These are phyloP conservation scores for Hemileia vastatrix DNA, from an alignment of 1,284 basidiomycete genomes.

Conservation along the genomic window DNA sequence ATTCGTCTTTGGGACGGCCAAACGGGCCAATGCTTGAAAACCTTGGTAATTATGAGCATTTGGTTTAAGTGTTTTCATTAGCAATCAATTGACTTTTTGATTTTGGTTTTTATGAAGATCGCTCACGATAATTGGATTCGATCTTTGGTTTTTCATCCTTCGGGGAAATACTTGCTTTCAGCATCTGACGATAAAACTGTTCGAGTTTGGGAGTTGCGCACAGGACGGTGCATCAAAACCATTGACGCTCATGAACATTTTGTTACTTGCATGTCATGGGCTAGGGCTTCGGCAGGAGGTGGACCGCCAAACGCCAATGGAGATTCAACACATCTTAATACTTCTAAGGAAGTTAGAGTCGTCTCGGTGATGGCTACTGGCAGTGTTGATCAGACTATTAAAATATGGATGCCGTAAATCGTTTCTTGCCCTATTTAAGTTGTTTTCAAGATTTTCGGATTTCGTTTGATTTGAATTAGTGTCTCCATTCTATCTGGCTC, in stretches of 20 bases:
- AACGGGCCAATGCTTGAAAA: slow-evolving; percentile 63
- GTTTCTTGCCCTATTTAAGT: not conserved
- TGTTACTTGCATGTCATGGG: slow-evolving; percentile 71
- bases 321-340: too few relatives aligned
- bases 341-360: slow-evolving; percentile 49
- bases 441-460: not conserved
- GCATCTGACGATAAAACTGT: slow-evolving; percentile 85
- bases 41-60: slow-evolving; percentile 49
- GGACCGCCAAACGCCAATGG: slow-evolving; percentile 18
- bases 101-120: not conserved
- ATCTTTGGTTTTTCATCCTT: slow-evolving; percentile 70
- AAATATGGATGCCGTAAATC: slow-evolving; percentile 26
- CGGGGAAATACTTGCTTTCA: slow-evolving; percentile 73
- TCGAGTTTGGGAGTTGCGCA: slow-evolving; percentile 73
- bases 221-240: slow-evolving; percentile 67
- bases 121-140: slow-evolving; percentile 73
- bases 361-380: slow-evolving; percentile 73
- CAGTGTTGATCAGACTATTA: slow-evolving; percentile 57
- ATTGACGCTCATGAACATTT: slow-evolving; percentile 80
- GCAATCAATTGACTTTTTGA: not conserved
- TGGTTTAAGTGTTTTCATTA: not conserved
- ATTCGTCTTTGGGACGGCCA: slow-evolving; percentile 77
- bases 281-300: slow-evolving; percentile 51
- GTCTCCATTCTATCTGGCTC: not conserved
- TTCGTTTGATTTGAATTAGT: not conserved